Evolutionary conservation across 768 basidiomycete genomes (phyloP).

Genomic region (Serendipita indica): DNA sequence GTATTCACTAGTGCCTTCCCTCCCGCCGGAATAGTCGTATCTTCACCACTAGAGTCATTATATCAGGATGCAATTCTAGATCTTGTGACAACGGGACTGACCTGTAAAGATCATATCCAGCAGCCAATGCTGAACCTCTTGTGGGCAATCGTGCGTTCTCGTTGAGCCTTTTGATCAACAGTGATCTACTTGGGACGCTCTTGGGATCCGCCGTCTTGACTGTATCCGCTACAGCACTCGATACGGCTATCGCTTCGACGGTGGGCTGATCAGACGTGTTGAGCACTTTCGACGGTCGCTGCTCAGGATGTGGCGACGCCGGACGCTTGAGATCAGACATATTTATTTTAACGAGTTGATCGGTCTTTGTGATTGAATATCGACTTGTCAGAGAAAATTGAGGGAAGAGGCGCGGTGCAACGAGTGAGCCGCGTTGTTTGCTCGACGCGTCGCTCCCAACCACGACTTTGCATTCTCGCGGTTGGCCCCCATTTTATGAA

Average conservation of each 20-base stretch:
- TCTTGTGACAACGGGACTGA: constrained; percentile 23
- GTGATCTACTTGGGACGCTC: constrained; percentile 15
- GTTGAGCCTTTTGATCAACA: constrained; percentile 76
- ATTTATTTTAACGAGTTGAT: background rate
- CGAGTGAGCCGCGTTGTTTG: background rate
- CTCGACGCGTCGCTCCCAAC: background rate
- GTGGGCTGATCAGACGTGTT: background rate
- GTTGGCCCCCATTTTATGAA: too few species aligned
- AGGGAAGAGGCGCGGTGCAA: background rate
- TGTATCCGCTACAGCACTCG: background rate
- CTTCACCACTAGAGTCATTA: constrained; percentile 50
- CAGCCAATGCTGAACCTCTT: constrained; percentile 70
- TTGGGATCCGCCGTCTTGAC: background rate
- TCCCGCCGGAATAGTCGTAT: constrained; percentile 66
- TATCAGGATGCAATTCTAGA: background rate
- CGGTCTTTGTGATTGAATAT: too few species aligned
- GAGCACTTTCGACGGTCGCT: background rate
- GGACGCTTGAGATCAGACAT: constrained; percentile 2
- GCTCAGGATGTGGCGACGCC: background rate
- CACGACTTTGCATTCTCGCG: background rate
- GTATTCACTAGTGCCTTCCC: constrained; percentile 89
- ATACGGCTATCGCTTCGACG: background rate
- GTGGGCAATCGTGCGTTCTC: constrained; percentile 73
- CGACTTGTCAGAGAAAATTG: too few species aligned
- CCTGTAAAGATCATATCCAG: constrained; percentile 95